phyloP scores from a whole-genome alignment of 257 asterid genomes.

The Plantago ovata region DNA sequence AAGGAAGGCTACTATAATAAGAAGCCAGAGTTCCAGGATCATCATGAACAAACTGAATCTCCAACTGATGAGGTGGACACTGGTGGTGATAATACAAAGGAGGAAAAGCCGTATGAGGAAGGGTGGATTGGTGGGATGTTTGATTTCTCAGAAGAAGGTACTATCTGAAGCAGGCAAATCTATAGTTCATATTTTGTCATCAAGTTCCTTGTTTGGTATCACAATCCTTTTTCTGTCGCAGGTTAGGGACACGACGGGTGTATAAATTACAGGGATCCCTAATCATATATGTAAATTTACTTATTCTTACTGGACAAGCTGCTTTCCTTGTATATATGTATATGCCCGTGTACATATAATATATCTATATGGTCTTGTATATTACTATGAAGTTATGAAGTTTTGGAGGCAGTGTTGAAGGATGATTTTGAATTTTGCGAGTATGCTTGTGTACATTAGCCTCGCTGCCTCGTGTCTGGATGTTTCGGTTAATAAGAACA shows the following conservation, averaged over 20 bases:
- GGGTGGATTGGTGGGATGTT: slow-evolving; percentile 57
- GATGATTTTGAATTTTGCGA: no score
- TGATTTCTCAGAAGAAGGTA: slow-evolving; percentile 63
- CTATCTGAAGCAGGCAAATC: not conserved
- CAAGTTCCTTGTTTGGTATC: not conserved
- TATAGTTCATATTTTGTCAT: not conserved
- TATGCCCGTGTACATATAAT: not conserved
- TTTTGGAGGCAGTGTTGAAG: not conserved
- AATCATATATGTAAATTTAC: not conserved
- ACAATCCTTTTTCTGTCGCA: not conserved
- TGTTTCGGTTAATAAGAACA: no score
- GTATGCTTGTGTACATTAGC: no score
- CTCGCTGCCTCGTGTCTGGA: no score
- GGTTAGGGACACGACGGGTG: not conserved
- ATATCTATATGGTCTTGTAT: no score
- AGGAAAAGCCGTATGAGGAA: slow-evolving; percentile 27
- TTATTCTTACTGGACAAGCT: not conserved
- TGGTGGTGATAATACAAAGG: slow-evolving; percentile 12
- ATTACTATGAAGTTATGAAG: not conserved
- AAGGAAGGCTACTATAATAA: slow-evolving; percentile 49
- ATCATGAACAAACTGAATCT: slow-evolving; percentile 19
- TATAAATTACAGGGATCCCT: no score
- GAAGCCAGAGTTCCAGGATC: slow-evolving; percentile 25
- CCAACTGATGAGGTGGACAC: slow-evolving; percentile 18
- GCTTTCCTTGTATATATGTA: not conserved